These are phyloP conservation scores for Camellia oleifera DNA, from an alignment of 179 eudicot genomes.

Conservation along the genomic window DNA sequence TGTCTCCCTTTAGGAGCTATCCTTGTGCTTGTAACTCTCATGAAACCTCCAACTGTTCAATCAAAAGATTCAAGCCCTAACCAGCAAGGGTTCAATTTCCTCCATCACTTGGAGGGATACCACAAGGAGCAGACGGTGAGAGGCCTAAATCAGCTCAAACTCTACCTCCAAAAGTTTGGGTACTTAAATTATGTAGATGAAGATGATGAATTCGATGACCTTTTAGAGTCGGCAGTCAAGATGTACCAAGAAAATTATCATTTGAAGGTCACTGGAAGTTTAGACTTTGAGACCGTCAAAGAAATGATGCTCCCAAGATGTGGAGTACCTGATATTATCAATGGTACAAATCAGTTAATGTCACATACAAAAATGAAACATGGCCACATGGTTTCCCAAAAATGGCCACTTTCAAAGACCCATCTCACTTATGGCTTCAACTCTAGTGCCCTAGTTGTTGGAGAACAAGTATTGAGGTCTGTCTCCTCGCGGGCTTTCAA, in stretches of 20 bases:
- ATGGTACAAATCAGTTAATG: conserved; percentile 15
- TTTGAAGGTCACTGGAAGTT: conserved; percentile 23
- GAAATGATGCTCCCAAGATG: conserved; percentile 35
- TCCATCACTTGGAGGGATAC: conserved; percentile 11
- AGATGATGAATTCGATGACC: conserved; percentile 28
- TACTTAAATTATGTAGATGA: conserved; percentile 20
- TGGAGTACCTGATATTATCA: conserved; percentile 31
- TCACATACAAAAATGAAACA: too few relatives aligned
- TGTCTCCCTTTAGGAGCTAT: too few relatives aligned
- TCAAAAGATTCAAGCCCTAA: too few relatives aligned
- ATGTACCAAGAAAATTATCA: conserved; percentile 34
- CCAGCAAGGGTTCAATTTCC: neutral
- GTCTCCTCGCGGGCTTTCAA: too few relatives aligned
- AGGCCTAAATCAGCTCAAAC: conserved; percentile 30
- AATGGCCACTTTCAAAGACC: neutral
- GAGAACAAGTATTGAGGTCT: too few relatives aligned
- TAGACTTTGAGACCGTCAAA: conserved; percentile 20
- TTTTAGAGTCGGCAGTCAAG: conserved; percentile 29
- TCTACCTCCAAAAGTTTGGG: conserved; percentile 31
- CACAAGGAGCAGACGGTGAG: conserved; percentile 15
- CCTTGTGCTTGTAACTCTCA: too few relatives aligned
- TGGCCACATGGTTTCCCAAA: too few relatives aligned
- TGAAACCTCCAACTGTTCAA: too few relatives aligned
- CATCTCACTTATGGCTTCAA: conserved; percentile 19
- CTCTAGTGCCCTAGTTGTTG: too few relatives aligned